Evolutionary conservation across 192 early-diverging fungal species (phyloP), one percentile per base, ranked within the genome.

Genomic region (Backusella mclennaniae): DNA sequence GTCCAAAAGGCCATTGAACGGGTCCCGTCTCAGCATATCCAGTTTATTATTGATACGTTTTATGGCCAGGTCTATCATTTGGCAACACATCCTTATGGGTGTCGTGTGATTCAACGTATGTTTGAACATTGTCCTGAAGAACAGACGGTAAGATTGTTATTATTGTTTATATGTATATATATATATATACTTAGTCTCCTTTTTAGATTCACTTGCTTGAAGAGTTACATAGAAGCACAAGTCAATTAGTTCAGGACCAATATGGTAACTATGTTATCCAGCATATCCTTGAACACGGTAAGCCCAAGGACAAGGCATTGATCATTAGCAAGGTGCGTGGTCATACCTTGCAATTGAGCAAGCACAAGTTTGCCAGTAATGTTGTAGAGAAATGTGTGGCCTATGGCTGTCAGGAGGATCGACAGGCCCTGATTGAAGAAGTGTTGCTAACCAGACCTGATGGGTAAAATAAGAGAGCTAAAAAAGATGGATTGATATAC

Each of bases 261-360:
- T 99, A 99, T 75, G 98, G 98, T 71, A 99, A 99, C 86, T 99
- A 99, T 85, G 97, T 99, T 7, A 98, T 99, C 73, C 98, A 99
- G 83, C 98, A 99, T 76, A 94, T 99, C 31, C 91, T 99, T 26
- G 98, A 99, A 80, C 93, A 92, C 59, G 97, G 98, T 53, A 93
- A 93, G 76, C 90, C 92, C 7, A 87, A 86, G 3, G 98, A 99
- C 85, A 97, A 97, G 82, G 85, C 88, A 9, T 81, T 95, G 53
- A 93, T 99, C 6, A 92, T 97, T 52, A 87, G 88, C 35, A 96
- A 97, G 79, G 93, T 99, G 46, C 90, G 92, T 29, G 98, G 98
- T 3, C 93, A 98, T 53, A 94, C 98, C 11, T 83, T 99, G 66
- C 87, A 91, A 67, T 87, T 99, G 85, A 94, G 92, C 84, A 98